Evolutionary conservation across 345 rosid genomes (phyloP).

Genomic region (Bretschneidera sinensis): DNA sequence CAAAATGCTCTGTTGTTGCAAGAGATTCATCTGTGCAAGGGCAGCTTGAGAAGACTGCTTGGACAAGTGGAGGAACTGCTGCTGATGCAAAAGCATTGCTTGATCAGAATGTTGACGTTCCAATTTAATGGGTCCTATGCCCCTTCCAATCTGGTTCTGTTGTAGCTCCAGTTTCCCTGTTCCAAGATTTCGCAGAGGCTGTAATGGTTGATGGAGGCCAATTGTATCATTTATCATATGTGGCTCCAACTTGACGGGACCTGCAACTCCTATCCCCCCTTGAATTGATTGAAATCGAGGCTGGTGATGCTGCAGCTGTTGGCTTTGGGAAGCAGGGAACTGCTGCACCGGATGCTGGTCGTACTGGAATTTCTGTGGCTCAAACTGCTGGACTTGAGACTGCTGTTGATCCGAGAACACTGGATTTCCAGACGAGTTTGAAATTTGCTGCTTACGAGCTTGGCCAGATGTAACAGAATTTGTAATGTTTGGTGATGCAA

Average conservation of each 20-base stretch:
- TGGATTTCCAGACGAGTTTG: conserved; percentile 38
- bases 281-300: conserved; percentile 41
- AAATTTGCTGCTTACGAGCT: conserved; percentile 54
- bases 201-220: conserved; percentile 46
- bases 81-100: conserved; percentile 39
- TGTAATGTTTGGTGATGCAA: conserved; percentile 41
- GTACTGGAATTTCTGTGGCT: conserved; percentile 49
- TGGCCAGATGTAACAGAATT: conserved; percentile 49
- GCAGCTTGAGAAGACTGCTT: conserved; percentile 68
- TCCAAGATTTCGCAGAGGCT: conserved; percentile 36
- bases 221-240: conserved; percentile 46
- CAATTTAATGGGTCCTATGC: conserved; percentile 44
- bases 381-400: conserved; percentile 41
- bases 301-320: conserved; percentile 50
- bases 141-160: no score
- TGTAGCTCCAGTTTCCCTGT: no score
- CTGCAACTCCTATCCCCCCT: conserved; percentile 44
- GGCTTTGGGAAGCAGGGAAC: conserved; percentile 45
- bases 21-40: conserved; percentile 44
- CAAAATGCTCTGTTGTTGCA: conserved; percentile 53
- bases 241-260: conserved; percentile 61
- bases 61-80: conserved; percentile 56
- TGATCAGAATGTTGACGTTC: conserved; percentile 57
- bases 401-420: conserved; percentile 45
- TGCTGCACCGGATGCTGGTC: conserved; percentile 58